Percentiles rank a stretch among this genome's conserved stretches.
These are phyloP conservation scores for Fallopia convolvulus DNA, from an alignment of 148 eudicot genomes.

Conservation along the genomic window DNA sequence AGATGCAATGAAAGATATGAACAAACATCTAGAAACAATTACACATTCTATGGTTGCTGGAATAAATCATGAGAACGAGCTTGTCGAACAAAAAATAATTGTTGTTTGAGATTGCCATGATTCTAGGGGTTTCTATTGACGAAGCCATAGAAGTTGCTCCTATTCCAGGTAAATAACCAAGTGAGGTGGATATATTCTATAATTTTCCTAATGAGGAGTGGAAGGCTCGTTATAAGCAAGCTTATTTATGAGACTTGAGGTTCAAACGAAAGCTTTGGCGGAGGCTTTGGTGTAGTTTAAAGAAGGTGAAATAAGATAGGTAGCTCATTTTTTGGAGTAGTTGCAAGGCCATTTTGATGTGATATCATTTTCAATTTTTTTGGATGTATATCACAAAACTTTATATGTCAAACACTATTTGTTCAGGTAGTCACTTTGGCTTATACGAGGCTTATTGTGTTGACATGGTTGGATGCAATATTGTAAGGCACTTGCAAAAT, in stretches of 20 bases:
- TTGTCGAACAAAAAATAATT: neutral
- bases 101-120: neutral
- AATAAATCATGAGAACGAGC: neutral
- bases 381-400: no score
- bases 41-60: neutral
- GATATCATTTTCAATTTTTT: no score
- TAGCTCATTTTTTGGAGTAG: no score
- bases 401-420: neutral
- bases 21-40: neutral
- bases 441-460: neutral
- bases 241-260: neutral
- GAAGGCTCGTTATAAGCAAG: neutral
- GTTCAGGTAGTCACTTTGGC: neutral
- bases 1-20: neutral
- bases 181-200: neutral
- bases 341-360: no score
- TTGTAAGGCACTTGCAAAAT: neutral
- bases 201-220: neutral
- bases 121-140: neutral
- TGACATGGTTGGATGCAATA: neutral
- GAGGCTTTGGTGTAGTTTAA: neutral
- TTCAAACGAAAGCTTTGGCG: neutral
- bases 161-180: neutral
- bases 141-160: neutral
- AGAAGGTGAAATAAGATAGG: no score